Percentiles rank a stretch among this genome's conserved stretches.
Conservation (phyloP, 768 basidiomycete species). For the Mycena haematopus region DNA sequence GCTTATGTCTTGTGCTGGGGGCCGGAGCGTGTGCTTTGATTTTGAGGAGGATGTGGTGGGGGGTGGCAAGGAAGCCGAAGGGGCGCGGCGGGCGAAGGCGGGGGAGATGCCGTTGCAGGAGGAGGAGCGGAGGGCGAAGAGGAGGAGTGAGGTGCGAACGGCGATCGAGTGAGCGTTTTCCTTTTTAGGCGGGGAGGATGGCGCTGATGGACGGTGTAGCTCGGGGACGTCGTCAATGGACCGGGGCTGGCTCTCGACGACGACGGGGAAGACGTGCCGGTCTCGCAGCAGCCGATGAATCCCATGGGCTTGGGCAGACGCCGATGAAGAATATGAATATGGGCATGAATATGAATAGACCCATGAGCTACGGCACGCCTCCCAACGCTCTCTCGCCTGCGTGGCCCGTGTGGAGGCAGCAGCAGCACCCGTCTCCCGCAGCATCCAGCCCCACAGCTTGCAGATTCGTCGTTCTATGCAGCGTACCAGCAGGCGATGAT, state of each 20-base stretch:
- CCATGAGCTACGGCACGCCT: conserved; percentile 17
- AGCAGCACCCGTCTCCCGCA: conserved; percentile 38
- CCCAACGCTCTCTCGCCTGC: conserved; percentile 12
- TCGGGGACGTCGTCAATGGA: conserved; percentile 89
- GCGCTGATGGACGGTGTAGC: conserved; percentile 49
- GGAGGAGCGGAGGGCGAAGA: conserved; percentile 68
- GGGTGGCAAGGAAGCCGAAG: conserved; percentile 38
- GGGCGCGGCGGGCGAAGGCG: conserved; percentile 29
- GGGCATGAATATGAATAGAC: conserved; percentile 27
- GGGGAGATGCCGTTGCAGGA: conserved; percentile 46
- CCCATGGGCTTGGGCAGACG: conserved; percentile 43
- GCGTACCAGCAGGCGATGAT: conserved; percentile 92
- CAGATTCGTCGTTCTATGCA: conserved; percentile 66
- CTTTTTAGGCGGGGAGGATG: neutral
- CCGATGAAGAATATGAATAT: neutral
- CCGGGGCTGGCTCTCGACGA: conserved; percentile 66
- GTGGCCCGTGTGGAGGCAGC: conserved; percentile 11
- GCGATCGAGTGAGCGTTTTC: conserved; percentile 77
- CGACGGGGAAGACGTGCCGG: conserved; percentile 54
- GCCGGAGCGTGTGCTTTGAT: conserved; percentile 77
- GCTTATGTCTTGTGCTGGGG: too few relatives aligned
- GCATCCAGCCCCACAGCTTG: conserved; percentile 46
- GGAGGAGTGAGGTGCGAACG: conserved; percentile 81
- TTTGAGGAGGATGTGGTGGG: conserved; percentile 61
- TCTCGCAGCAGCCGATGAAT: conserved; percentile 47